These are phyloP conservation scores for Amanita pallidorosea DNA, from an alignment of 768 basidiomycete genomes.

Conservation along the genomic window DNA sequence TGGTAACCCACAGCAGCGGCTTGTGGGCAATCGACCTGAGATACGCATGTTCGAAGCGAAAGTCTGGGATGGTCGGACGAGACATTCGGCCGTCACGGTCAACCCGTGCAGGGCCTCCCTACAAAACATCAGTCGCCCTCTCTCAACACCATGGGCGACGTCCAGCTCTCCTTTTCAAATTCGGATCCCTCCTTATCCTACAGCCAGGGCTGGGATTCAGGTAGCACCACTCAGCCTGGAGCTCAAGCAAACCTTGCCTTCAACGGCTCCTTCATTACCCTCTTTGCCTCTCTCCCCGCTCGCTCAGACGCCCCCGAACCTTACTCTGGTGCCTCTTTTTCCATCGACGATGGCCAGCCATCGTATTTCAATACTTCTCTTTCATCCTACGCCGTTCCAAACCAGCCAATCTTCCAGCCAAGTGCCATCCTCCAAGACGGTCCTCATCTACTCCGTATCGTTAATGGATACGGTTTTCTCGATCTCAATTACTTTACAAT, in stretches of 20 bases:
- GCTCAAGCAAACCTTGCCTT: neutral
- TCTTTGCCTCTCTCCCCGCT: neutral
- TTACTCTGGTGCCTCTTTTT: neutral
- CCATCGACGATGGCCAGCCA: neutral
- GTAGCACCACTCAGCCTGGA: neutral
- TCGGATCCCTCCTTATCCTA: neutral
- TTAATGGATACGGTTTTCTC: neutral
- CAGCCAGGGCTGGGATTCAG: neutral
- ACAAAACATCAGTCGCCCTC: neutral
- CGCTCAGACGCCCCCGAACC: neutral
- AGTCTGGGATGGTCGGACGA: conserved; percentile 56
- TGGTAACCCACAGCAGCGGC: conserved; percentile 51
- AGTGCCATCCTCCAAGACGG: neutral
- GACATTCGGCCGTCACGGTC: conserved; percentile 8
- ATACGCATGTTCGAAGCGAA: conserved; percentile 70
- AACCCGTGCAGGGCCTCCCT: neutral
- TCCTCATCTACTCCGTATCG: neutral
- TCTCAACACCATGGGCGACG: neutral
- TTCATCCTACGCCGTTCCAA: neutral
- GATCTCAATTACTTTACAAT: neutral
- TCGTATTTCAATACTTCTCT: neutral
- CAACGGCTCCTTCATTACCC: neutral
- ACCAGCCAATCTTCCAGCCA: neutral
- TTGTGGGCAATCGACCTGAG: conserved; percentile 46
- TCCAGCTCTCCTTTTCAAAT: neutral